Percentiles rank a stretch among this genome's conserved stretches.
Evolutionary conservation across 139 green algal species (phyloP).

Genomic region (Auxenochlorella pyrenoidosa): DNA sequence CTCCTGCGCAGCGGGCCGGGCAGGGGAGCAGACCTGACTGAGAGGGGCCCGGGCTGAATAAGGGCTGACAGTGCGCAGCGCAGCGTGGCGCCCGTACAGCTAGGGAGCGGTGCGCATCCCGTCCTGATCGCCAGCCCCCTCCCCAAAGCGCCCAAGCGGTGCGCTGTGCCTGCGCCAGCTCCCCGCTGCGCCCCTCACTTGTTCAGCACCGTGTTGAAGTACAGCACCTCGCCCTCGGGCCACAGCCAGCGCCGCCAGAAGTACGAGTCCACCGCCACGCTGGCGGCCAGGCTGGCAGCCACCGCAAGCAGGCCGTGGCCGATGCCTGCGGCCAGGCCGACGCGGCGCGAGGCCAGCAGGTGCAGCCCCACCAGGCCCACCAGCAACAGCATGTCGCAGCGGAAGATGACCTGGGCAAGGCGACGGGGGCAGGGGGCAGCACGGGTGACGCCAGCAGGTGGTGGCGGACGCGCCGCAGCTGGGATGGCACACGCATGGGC

Average conservation of each 20-base stretch:
- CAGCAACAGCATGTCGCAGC: conserved; percentile 83
- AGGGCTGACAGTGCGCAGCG: too few relatives aligned
- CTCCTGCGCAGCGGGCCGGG: conserved; percentile 55
- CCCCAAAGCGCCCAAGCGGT: not conserved
- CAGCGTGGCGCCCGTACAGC: too few relatives aligned
- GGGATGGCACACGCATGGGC: too few relatives aligned
- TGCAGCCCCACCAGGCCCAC: conserved; percentile 67
- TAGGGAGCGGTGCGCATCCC: too few relatives aligned
- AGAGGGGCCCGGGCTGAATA: too few relatives aligned
- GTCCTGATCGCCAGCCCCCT: too few relatives aligned
- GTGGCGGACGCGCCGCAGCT: not conserved
- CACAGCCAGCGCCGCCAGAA: conserved; percentile 82
- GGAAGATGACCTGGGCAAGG: conserved; percentile 64
- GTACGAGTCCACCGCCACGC: conserved; percentile 73
- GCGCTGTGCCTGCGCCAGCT: not conserved
- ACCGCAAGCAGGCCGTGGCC: conserved; percentile 28
- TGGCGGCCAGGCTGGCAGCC: conserved; percentile 45
- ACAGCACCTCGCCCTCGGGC: conserved; percentile 87
- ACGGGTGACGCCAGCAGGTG: too few relatives aligned
- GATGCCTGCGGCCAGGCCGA: conserved; percentile 29
- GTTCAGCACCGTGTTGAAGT: conserved; percentile 86
- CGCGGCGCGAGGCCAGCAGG: conserved; percentile 57
- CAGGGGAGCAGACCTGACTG: not conserved
- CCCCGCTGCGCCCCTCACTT: conserved; percentile 48
- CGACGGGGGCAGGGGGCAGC: not conserved